Evolutionary conservation across 2,329 filamentous ascomycete species (phyloP).

Genomic region (Chrysoporthe austroafricana): DNA sequence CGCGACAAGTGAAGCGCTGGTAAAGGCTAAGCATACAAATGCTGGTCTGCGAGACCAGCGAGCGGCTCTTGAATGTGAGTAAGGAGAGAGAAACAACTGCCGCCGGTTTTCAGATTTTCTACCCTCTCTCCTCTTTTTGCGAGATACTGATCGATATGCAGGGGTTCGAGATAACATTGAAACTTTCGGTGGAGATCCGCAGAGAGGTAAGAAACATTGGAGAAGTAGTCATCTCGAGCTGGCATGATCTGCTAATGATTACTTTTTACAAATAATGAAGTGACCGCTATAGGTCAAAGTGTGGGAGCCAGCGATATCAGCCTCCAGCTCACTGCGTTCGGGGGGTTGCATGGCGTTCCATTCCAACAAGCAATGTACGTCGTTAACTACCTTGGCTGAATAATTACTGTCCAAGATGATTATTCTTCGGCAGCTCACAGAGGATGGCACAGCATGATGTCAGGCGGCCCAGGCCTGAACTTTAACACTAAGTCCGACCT

Average conservation of each 20-base stretch:
- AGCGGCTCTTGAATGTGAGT: slow-evolving; percentile 38
- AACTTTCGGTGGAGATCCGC: slow-evolving; percentile 15
- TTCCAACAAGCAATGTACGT: slow-evolving; percentile 38
- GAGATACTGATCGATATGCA: background rate
- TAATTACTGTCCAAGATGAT: background rate
- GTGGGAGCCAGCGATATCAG: slow-evolving; percentile 37
- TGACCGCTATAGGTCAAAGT: slow-evolving; percentile 38
- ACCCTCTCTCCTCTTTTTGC: too few species aligned
- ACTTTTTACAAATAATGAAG: slow-evolving; percentile 15
- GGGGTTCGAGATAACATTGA: slow-evolving; percentile 12
- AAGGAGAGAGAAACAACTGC: background rate
- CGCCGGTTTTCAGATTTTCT: too few species aligned
- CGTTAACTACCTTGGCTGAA: background rate
- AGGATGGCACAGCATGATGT: slow-evolving; percentile 35
- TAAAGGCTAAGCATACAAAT: slow-evolving; percentile 34
- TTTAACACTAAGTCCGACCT: slow-evolving; percentile 36
- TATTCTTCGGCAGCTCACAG: background rate
- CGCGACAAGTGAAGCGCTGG: slow-evolving; percentile 32
- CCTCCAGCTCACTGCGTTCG: slow-evolving; percentile 35
- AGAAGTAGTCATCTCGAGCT: background rate
- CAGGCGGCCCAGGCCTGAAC: slow-evolving; percentile 35
- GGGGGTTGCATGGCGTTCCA: slow-evolving; percentile 32
- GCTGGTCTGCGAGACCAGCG: slow-evolving; percentile 39
- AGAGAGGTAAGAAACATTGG: background rate
- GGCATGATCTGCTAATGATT: background rate